These are phyloP conservation scores for Pachysandra terminalis DNA, from an alignment of 164 flowering plant genomes.

Conservation along the genomic window DNA sequence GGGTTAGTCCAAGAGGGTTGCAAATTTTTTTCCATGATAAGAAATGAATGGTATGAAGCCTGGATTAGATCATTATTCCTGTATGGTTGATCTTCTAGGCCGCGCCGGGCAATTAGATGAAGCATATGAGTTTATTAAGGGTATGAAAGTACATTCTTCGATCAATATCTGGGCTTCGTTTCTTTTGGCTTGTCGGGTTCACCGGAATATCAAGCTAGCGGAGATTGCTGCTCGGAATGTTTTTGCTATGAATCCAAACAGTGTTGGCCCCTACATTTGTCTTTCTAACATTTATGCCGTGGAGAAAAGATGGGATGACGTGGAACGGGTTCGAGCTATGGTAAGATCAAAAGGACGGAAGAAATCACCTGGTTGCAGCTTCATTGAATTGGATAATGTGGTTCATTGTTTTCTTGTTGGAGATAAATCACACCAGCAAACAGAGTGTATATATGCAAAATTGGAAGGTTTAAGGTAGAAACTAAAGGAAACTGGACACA, in stretches of 20 bases:
- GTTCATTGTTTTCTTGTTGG: neutral
- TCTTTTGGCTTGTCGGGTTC: neutral
- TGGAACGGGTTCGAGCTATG: neutral
- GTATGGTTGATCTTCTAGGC: neutral
- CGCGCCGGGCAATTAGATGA: neutral
- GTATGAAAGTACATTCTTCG: neutral
- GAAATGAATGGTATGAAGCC: neutral
- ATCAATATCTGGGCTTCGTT: neutral
- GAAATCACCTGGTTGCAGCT: neutral
- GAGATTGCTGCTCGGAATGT: neutral
- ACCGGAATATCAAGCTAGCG: neutral
- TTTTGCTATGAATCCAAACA: no score
- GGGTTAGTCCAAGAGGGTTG: neutral
- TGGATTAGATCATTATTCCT: neutral
- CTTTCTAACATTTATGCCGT: neutral
- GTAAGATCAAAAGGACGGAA: neutral
- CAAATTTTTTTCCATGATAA: neutral
- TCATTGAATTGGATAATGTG: neutral
- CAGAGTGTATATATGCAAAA: no score
- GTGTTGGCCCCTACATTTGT: neutral
- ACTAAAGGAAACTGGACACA: no score
- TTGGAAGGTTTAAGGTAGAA: no score
- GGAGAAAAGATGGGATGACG: neutral
- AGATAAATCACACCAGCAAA: no score
- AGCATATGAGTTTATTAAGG: neutral